These are phyloP conservation scores for Venturia pyrina DNA, from an alignment of 2,329 filamentous ascomycete species.

Conservation along the genomic window DNA sequence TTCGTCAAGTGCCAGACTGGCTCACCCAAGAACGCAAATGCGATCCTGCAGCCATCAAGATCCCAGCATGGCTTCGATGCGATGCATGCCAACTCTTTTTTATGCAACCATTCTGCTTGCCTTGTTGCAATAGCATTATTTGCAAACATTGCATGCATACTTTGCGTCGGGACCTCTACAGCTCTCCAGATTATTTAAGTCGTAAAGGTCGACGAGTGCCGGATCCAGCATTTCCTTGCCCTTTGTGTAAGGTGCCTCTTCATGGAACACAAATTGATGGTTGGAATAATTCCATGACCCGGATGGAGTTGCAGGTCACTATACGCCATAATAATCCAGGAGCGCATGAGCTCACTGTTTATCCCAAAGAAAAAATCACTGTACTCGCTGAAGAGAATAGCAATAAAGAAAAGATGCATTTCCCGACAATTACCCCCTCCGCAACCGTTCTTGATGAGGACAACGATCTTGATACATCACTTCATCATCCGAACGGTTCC, in stretches of 20 bases:
- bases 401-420: too few species aligned
- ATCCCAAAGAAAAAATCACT: background rate
- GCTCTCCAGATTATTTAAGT: background rate
- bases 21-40: background rate
- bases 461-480: too few species aligned
- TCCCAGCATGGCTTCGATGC: background rate
- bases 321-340: background rate
- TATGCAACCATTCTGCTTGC: background rate
- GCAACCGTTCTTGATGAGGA: too few species aligned
- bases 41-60: background rate
- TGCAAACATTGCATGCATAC: background rate
- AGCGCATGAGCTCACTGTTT: background rate
- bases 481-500: too few species aligned
- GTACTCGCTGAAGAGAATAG: too few species aligned
- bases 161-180: background rate
- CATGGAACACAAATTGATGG: background rate
- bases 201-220: background rate
- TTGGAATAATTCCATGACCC: background rate
- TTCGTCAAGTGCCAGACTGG: background rate
- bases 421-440: too few species aligned
- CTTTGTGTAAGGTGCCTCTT: background rate
- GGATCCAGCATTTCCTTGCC: background rate
- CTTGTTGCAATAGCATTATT: background rate
- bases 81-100: background rate
- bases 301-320: background rate